A percentile compares a stretch with the other conserved stretches of the same genome.
These are phyloP conservation scores for Fraxinus velutina DNA, from an alignment of 305 asterid species.

Conservation along the genomic window DNA sequence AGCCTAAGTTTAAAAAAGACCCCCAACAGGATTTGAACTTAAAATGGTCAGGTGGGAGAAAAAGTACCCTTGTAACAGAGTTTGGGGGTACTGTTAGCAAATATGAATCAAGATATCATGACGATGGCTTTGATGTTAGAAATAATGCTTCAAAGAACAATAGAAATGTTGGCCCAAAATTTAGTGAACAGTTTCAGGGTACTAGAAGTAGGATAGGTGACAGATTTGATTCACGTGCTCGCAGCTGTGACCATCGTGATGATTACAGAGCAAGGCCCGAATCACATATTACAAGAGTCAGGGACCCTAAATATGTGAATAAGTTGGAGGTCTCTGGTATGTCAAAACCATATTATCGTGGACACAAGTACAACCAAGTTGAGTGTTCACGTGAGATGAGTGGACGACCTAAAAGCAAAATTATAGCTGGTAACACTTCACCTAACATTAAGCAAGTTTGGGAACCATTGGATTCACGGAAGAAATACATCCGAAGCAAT, in stretches of 20 bases:
- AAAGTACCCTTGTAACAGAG: slow-evolving; percentile 41
- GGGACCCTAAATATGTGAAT: slow-evolving; percentile 44
- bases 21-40: slow-evolving; percentile 44
- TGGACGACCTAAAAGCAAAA: slow-evolving; percentile 59
- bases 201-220: slow-evolving; percentile 45
- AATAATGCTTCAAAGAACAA: slow-evolving; percentile 42
- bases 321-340: slow-evolving; percentile 52
- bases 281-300: slow-evolving; percentile 25
- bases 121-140: slow-evolving; percentile 52
- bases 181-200: slow-evolving; percentile 46
- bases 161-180: slow-evolving; percentile 55
- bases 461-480: slow-evolving; percentile 89
- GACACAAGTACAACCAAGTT: slow-evolving; percentile 46
- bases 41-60: slow-evolving; percentile 59
- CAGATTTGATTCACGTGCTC: slow-evolving; percentile 46
- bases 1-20: slow-evolving; percentile 53
- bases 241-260: slow-evolving; percentile 62
- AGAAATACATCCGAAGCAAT: slow-evolving; percentile 61
- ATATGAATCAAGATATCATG: slow-evolving; percentile 48
- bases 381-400: slow-evolving; percentile 46
- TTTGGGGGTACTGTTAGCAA: slow-evolving; percentile 38
- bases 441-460: slow-evolving; percentile 67
- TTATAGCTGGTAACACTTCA: slow-evolving; percentile 26
- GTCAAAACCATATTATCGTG: slow-evolving; percentile 56
- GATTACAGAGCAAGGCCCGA: slow-evolving; percentile 61